Evolutionary conservation across 306 rosid genomes (phyloP).

Genomic region (cucumber (Cucumis sativus)): Cucumber_9930_V3 NC_026657.2:23076501-23077000

Average conservation of each 20-base stretch:
- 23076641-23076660: constrained; percentile 44
- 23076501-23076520: constrained; percentile 64
- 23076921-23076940: neutral
- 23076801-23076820: neutral
- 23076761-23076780: neutral
- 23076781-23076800: neutral
- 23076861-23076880: neutral
- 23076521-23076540: constrained; percentile 75
- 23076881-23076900: neutral
- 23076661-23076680: constrained; percentile 5
- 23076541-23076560: constrained; percentile 71
- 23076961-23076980: neutral
- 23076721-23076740: neutral
- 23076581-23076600: constrained; percentile 77
- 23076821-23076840: neutral
- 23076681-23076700: neutral
- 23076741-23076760: neutral
- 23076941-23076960: neutral
- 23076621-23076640: constrained; percentile 87
- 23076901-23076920: neutral
- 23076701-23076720: neutral
- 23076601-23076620: constrained; percentile 96
- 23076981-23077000: neutral
- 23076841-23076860: neutral
- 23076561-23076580: constrained; percentile 83